Conservation (phyloP, 2,329 filamentous ascomycete species). For the Pseudogymnoascus sp. region DNA sequence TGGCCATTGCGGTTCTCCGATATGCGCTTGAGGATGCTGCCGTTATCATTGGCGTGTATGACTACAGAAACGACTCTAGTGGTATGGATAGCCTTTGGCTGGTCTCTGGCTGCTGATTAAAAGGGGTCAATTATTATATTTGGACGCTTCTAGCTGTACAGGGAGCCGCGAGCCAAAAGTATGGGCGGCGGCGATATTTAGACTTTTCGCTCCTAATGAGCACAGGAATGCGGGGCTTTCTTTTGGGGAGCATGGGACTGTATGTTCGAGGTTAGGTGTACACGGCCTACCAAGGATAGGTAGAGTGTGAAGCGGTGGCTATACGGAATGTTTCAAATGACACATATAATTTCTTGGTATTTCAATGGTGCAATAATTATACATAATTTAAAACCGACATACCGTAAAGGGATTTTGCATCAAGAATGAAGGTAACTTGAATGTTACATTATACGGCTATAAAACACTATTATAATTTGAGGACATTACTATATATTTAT, state of each 20-base stretch:
- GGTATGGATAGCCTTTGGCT: slow-evolving; percentile 3
- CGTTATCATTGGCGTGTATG: slow-evolving; percentile 4
- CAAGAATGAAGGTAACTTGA: neutral
- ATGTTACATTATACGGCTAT: neutral
- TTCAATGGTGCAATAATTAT: slow-evolving; percentile 4
- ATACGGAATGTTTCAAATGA: slow-evolving; percentile 1
- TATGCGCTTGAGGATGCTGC: slow-evolving; percentile 1
- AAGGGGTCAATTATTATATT: slow-evolving; percentile 8
- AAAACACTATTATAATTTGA: neutral
- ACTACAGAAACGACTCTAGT: slow-evolving; percentile 4
- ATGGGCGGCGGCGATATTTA: slow-evolving; percentile 22
- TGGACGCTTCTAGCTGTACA: slow-evolving; percentile 20
- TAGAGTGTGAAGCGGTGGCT: neutral
- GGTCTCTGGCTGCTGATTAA: slow-evolving; percentile 2
- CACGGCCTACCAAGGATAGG: slow-evolving; percentile 1
- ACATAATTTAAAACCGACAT: neutral
- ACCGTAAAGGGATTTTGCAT: neutral
- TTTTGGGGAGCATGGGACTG: neutral
- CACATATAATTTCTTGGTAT: neutral
- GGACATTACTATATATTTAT: neutral
- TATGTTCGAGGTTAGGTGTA: slow-evolving; percentile 5
- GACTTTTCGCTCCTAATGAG: slow-evolving; percentile 24
- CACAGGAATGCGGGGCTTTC: neutral
- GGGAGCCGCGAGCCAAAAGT: slow-evolving; percentile 23
- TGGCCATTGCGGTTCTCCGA: neutral